A percentile compares a stretch with the other conserved stretches of the same genome.
Evolutionary conservation across 495 filamentous ascomycete genomes (phyloP).

Genomic region (Daldinia childiae): DNA sequence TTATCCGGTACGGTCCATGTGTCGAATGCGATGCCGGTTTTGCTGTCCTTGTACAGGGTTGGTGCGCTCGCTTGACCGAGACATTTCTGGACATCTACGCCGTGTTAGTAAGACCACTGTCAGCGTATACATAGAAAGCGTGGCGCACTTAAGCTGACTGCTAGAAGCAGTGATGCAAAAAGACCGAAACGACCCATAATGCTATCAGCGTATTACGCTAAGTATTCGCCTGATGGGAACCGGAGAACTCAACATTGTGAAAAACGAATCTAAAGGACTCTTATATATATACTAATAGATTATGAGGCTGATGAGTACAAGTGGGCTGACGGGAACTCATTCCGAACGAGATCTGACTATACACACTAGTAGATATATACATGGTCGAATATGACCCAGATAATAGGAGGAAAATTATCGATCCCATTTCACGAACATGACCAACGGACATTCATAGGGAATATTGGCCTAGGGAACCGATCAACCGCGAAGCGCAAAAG

Average conservation of each 20-base stretch:
- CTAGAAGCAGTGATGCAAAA: slow-evolving; percentile 34
- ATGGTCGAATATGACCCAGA: neutral
- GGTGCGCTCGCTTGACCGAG: slow-evolving; percentile 36
- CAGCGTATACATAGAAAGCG: neutral
- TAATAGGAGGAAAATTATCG: slow-evolving; percentile 21
- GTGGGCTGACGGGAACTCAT: slow-evolving; percentile 22
- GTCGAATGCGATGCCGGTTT: slow-evolving; percentile 48
- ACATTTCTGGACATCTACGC: slow-evolving; percentile 40
- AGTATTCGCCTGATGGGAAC: slow-evolving; percentile 2
- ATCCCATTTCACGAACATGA: neutral
- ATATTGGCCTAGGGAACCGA: slow-evolving; percentile 4
- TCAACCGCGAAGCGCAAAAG: neutral
- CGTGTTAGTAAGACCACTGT: slow-evolving; percentile 23
- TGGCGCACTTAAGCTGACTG: slow-evolving; percentile 37
- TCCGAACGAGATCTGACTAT: slow-evolving; percentile 26
- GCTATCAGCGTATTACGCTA: slow-evolving; percentile 12
- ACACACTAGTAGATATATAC: neutral
- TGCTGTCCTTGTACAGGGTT: slow-evolving; percentile 42
- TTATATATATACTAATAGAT: slow-evolving; percentile 16
- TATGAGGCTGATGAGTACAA: slow-evolving; percentile 13
- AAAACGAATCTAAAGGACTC: neutral
- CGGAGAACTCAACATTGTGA: slow-evolving; percentile 7
- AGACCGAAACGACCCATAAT: slow-evolving; percentile 37
- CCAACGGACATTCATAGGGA: neutral
- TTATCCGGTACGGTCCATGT: slow-evolving; percentile 44